Conservation (phyloP, 2,329 filamentous ascomycete species). For the Penicillium glabrum region DNA sequence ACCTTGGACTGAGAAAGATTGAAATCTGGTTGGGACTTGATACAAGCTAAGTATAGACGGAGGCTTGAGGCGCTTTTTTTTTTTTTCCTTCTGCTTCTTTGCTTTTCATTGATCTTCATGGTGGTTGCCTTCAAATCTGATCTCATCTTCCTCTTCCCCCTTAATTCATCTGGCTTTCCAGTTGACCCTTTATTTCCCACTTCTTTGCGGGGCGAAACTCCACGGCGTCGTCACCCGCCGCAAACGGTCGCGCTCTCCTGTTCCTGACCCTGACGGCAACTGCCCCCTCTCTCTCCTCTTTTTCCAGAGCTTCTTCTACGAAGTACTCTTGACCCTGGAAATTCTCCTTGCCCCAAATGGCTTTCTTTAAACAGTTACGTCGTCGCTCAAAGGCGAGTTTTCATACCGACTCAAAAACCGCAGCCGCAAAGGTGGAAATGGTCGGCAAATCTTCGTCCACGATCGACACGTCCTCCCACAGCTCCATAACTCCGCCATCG, state of each 20-base stretch:
- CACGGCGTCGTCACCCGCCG: constrained; percentile 28
- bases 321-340: constrained; percentile 6
- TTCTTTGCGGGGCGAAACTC: constrained; percentile 15
- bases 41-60: not conserved
- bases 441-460: constrained; percentile 65
- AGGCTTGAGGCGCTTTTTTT: not conserved
- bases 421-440: constrained; percentile 54
- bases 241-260: constrained; percentile 34
- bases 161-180: not conserved
- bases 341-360: constrained; percentile 33
- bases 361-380: constrained; percentile 75
- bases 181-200: not conserved
- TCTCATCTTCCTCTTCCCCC: not conserved
- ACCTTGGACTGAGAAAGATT: not conserved
- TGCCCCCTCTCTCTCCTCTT: constrained; percentile 9
- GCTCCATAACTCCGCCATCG: constrained; percentile 74
- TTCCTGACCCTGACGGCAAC: constrained; percentile 16
- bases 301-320: constrained; percentile 8
- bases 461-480: constrained; percentile 57
- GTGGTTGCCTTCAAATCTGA: not conserved
- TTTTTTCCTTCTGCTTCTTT: not conserved
- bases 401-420: constrained; percentile 48
- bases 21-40: not conserved
- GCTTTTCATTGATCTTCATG: not conserved
- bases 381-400: constrained; percentile 75